phyloP scores from a whole-genome alignment of 129 eudicot species.

The Glebionis coronaria region DNA sequence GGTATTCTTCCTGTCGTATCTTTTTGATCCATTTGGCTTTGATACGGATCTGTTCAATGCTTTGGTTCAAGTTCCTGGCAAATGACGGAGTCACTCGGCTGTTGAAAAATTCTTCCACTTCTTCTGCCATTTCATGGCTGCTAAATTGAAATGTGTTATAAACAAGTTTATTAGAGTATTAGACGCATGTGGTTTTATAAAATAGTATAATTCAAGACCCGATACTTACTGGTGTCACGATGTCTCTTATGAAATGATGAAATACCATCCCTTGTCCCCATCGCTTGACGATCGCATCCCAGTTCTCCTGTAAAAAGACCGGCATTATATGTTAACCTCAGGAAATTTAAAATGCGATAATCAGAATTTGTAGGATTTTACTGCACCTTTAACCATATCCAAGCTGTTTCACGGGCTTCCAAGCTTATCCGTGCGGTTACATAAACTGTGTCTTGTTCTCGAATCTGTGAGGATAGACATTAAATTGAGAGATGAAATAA shows the following conservation, averaged over 20 bases:
- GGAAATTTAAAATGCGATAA: background rate
- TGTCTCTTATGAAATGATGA: conserved; percentile 40
- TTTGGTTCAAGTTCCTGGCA: conserved; percentile 48
- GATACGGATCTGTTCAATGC: conserved; percentile 47
- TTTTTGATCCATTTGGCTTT: conserved; percentile 42
- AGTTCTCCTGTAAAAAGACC: conserved; percentile 40
- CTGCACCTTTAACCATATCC: conserved; percentile 49
- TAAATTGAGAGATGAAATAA: background rate
- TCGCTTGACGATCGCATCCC: conserved; percentile 36
- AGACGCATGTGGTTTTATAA: background rate
- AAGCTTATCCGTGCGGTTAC: conserved; percentile 35
- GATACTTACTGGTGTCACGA: conserved; percentile 39
- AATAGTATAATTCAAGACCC: background rate
- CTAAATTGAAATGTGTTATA: conserved; percentile 32
- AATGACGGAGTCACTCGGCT: conserved; percentile 40
- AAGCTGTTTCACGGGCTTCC: conserved; percentile 48
- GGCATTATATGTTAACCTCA: background rate
- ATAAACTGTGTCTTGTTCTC: conserved; percentile 42
- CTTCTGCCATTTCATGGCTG: conserved; percentile 47
- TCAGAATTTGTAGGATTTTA: background rate
- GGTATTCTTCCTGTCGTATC: conserved; percentile 40
- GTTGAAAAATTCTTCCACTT: conserved; percentile 44
- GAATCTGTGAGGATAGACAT: conserved; percentile 27
- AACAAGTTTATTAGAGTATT: conserved; percentile 4
- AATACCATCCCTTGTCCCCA: conserved; percentile 47